phyloP scores from a whole-genome alignment of 1,284 basidiomycete genomes.

The Microbotryum lychnidis-dioicae region DNA sequence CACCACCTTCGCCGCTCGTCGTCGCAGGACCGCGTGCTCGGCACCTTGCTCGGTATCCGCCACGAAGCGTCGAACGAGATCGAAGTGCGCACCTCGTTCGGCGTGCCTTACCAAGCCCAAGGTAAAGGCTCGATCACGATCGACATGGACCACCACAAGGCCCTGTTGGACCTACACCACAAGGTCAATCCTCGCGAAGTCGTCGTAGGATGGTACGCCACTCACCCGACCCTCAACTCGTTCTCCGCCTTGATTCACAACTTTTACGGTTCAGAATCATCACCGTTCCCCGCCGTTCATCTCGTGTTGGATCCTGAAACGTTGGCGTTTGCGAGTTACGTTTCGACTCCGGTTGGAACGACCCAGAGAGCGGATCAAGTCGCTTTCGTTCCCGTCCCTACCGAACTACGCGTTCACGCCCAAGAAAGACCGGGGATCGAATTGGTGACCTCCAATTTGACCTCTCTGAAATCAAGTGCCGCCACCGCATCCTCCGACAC shows the following conservation, averaged over 20 bases:
- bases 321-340: slow-evolving; percentile 63
- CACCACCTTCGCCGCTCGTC: slow-evolving; percentile 86
- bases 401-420: slow-evolving; percentile 69
- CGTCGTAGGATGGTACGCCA: slow-evolving; percentile 91
- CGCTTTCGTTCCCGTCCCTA: slow-evolving; percentile 79
- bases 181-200: slow-evolving; percentile 75
- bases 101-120: slow-evolving; percentile 58
- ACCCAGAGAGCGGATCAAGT: slow-evolving; percentile 48
- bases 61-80: slow-evolving; percentile 55
- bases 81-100: slow-evolving; percentile 73
- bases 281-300: slow-evolving; percentile 82
- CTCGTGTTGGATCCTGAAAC: slow-evolving; percentile 80
- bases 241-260: slow-evolving; percentile 98
- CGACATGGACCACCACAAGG: slow-evolving; percentile 91
- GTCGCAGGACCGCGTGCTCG: slow-evolving; percentile 82
- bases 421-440: slow-evolving; percentile 76
- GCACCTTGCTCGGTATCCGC: slow-evolving; percentile 83
- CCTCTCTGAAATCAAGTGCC: slow-evolving; percentile 31
- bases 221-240: slow-evolving; percentile 79
- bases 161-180: slow-evolving; percentile 83
- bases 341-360: slow-evolving; percentile 65
- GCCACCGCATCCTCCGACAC: slow-evolving; percentile 22
- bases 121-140: slow-evolving; percentile 70
- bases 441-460: slow-evolving; percentile 50
- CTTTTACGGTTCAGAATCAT: slow-evolving; percentile 89